phyloP scores from a whole-genome alignment of 2,329 filamentous ascomycete species.

The Seiridium cupressi region DNA sequence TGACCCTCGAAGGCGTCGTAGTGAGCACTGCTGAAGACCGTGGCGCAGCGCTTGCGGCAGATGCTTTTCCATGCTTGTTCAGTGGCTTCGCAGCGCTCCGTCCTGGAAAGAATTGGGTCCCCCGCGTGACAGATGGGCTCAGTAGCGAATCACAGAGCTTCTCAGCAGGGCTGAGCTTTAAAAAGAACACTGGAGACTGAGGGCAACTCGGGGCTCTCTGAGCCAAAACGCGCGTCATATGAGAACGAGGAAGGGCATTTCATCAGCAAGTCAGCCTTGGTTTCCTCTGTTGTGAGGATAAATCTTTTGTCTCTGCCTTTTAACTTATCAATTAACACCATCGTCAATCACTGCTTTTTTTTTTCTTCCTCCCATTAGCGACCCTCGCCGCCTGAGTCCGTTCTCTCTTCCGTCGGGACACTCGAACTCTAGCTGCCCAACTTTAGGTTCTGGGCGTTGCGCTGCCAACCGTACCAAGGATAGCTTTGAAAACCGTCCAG shows the following conservation, averaged over 20 bases:
- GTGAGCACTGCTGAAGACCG: neutral
- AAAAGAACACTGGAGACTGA: constrained; percentile 10
- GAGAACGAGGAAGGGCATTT: neutral
- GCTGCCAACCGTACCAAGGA: neutral
- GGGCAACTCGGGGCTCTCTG: neutral
- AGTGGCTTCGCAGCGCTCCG: constrained; percentile 3
- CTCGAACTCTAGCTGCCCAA: too few relatives aligned
- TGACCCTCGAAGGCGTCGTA: neutral
- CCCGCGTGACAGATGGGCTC: neutral
- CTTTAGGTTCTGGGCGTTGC: neutral
- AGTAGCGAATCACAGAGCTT: neutral
- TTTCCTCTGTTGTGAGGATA: neutral
- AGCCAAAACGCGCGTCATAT: constrained; percentile 14
- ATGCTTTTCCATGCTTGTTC: neutral
- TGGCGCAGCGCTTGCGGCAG: constrained; percentile 3
- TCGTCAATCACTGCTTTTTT: too few relatives aligned
- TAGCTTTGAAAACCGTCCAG: constrained; percentile 5
- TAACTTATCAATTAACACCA: too few relatives aligned
- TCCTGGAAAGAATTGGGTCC: neutral
- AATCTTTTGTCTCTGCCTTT: too few relatives aligned
- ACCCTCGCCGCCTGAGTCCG: too few relatives aligned
- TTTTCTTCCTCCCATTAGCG: too few relatives aligned
- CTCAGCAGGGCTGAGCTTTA: constrained; percentile 11
- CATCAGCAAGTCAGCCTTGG: constrained; percentile 2
- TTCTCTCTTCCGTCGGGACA: too few relatives aligned